Conservation (phyloP, 1,284 basidiomycete species). For the Pholiota adiposa region DNA sequence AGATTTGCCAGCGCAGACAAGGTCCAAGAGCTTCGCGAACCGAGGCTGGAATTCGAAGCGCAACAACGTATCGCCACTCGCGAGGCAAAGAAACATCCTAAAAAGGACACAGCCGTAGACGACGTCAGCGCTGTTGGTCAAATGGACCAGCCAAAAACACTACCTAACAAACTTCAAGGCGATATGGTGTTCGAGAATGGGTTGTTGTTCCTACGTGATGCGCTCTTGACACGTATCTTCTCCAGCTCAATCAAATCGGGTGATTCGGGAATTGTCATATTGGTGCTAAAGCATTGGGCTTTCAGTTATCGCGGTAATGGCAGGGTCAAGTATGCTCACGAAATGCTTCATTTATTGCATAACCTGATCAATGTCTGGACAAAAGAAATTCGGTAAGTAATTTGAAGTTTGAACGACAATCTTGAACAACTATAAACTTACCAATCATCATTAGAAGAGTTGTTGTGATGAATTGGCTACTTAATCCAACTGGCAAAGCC, state of each 20-base stretch:
- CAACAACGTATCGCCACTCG: conserved; percentile 6
- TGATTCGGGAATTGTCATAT: conserved; percentile 37
- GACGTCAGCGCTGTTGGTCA: neutral
- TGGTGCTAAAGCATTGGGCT: conserved; percentile 37
- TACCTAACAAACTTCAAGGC: conserved; percentile 14
- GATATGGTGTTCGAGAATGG: conserved; percentile 45
- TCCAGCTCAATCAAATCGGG: conserved; percentile 39
- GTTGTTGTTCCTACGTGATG: conserved; percentile 38
- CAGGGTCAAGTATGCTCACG: conserved; percentile 42
- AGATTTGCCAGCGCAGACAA: conserved; percentile 19
- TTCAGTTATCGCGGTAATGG: conserved; percentile 37
- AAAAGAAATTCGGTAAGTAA: conserved; percentile 21
- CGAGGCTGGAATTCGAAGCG: conserved; percentile 4
- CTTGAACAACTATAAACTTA: too few relatives aligned
- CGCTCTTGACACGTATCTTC: conserved; percentile 37
- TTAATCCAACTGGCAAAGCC: neutral
- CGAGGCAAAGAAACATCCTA: conserved; percentile 17
- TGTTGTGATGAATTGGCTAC: neutral
- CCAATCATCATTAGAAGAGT: neutral
- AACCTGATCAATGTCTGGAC: conserved; percentile 43
- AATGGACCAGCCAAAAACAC: neutral
- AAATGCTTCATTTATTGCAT: conserved; percentile 43
- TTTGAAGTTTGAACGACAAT: neutral
- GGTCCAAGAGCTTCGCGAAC: conserved; percentile 14
- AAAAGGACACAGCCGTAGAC: neutral